Evolutionary conservation across 225 moss, liverwort and hornwort species (phyloP).

Genomic region (Antitrichia curtipendula): DNA sequence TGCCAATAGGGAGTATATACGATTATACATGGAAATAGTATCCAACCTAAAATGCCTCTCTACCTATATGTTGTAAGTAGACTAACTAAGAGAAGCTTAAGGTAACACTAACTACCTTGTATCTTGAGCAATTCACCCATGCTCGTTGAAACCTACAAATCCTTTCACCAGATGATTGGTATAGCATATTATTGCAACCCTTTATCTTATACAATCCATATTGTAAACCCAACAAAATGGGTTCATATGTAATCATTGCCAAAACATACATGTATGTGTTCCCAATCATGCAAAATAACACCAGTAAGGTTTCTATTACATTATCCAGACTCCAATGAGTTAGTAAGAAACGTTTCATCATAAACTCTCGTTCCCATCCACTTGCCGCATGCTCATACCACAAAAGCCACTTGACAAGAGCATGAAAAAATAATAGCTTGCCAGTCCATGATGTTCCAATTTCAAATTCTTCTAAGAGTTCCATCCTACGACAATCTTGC

Average conservation of each 20-base stretch:
- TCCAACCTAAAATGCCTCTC: not conserved
- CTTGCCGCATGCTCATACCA: rapidly evolving
- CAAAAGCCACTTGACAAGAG: not conserved
- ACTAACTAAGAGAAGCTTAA: not conserved
- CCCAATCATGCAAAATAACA: not conserved
- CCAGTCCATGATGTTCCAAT: not conserved
- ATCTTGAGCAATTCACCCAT: not conserved
- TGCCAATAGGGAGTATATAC: not conserved
- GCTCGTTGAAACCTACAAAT: not conserved
- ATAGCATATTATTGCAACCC: not conserved
- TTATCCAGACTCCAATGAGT: not conserved
- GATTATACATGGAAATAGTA: not conserved
- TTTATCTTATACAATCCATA: not conserved
- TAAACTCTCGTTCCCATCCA: not conserved
- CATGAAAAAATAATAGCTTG: not conserved
- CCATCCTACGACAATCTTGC: too few relatives aligned
- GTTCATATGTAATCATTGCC: not conserved
- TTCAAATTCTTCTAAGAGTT: too few relatives aligned
- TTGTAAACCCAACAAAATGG: not conserved
- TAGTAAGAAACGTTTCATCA: not conserved
- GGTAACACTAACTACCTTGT: not conserved
- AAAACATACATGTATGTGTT: not conserved
- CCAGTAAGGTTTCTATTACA: not conserved
- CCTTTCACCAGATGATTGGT: not conserved
- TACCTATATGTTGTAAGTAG: not conserved